phyloP scores from a whole-genome alignment of 805 yeast species.

The Tetrapisispora phaffii region DNA sequence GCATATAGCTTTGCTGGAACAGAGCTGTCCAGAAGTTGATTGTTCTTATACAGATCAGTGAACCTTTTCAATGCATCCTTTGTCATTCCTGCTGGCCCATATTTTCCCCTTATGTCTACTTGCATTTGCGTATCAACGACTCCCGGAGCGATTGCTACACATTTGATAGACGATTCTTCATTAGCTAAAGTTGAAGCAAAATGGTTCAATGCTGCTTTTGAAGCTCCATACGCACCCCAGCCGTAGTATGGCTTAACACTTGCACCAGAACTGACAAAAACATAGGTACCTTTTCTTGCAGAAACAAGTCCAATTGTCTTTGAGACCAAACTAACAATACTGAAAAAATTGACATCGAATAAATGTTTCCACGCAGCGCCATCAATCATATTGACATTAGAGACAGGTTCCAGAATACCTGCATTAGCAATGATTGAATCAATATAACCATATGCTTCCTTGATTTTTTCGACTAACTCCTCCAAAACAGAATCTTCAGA shows the following conservation, averaged over 20 bases:
- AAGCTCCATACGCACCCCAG: constrained; percentile 88
- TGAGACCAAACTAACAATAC: constrained; percentile 52
- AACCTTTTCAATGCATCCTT: constrained; percentile 51
- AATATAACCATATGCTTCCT: constrained; percentile 43
- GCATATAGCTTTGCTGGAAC: constrained; percentile 67
- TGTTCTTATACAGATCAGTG: constrained; percentile 46
- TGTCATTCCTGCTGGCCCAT: constrained; percentile 50
- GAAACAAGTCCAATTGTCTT: constrained; percentile 48
- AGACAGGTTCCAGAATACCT: constrained; percentile 75
- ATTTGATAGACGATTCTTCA: constrained; percentile 45
- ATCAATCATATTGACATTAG: constrained; percentile 33
- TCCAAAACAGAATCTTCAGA: constrained; percentile 29
- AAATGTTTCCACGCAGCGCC: constrained; percentile 49
- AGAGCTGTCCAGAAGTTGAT: constrained; percentile 53
- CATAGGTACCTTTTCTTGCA: constrained; percentile 46
- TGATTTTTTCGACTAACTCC: constrained; percentile 36
- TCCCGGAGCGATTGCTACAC: constrained; percentile 84
- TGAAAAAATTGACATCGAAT: constrained; percentile 71
- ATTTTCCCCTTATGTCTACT: constrained; percentile 56
- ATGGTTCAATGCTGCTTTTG: constrained; percentile 86
- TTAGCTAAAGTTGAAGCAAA: constrained; percentile 54
- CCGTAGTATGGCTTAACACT: constrained; percentile 37
- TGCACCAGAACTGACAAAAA: constrained; percentile 90
- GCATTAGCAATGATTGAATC: constrained; percentile 70
- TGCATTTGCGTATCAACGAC: constrained; percentile 93